Conservation (phyloP, 2,329 filamentous ascomycete genomes). For the Ophiocordyceps camponoti-rufipedis region DNA sequence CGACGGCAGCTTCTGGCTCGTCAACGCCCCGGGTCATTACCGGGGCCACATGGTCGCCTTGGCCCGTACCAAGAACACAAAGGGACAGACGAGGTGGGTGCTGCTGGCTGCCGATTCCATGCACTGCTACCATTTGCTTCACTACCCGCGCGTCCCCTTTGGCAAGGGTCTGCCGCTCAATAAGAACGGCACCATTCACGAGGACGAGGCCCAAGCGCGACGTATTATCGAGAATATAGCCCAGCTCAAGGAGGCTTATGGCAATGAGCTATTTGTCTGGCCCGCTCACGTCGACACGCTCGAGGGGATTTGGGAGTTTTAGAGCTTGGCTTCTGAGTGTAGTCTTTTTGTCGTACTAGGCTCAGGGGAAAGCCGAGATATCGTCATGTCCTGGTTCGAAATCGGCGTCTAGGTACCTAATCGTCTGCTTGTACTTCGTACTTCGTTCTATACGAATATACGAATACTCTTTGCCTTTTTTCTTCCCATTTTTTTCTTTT, state of each 20-base stretch:
- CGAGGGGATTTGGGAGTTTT: background rate
- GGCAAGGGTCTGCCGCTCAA: background rate
- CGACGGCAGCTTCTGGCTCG: background rate
- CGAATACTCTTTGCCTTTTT: too few species aligned
- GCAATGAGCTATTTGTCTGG: background rate
- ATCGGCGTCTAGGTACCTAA: too few species aligned
- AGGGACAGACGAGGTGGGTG: background rate
- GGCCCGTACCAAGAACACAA: background rate
- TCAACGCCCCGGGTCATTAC: background rate
- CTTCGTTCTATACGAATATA: too few species aligned
- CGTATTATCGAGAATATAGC: background rate
- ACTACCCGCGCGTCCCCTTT: background rate
- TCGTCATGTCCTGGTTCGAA: too few species aligned
- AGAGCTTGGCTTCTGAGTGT: too few species aligned
- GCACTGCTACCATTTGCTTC: background rate
- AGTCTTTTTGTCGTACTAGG: too few species aligned
- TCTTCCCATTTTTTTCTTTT: too few species aligned
- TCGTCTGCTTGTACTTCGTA: too few species aligned
- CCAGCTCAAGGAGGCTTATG: background rate
- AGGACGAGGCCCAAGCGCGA: background rate
- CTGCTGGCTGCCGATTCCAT: background rate
- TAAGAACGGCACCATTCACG: background rate
- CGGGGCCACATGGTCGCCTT: background rate
- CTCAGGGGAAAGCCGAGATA: too few species aligned
- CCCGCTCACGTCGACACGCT: background rate